Evolutionary conservation across 2,329 filamentous ascomycete genomes (phyloP).

Genomic region (Colletotrichum sp.): DNA sequence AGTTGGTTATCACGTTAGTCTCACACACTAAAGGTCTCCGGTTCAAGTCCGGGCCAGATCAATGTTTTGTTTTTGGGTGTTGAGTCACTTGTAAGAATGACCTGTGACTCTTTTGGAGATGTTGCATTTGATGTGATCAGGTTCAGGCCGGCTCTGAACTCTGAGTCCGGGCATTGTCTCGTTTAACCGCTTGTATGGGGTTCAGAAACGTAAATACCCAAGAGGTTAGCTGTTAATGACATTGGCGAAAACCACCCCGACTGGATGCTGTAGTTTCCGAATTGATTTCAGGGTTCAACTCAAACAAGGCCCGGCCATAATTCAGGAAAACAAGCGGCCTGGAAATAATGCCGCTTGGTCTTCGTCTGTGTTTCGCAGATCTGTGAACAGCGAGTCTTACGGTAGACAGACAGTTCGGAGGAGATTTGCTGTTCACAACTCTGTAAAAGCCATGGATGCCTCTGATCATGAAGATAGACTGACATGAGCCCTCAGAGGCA

Average conservation of each 20-base stretch:
- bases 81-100: neutral
- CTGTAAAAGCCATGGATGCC: rapidly evolving
- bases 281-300: neutral
- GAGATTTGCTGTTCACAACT: neutral
- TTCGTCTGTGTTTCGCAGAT: neutral
- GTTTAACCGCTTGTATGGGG: neutral
- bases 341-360: neutral
- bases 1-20: slow-evolving; percentile 56
- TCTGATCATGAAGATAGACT: neutral
- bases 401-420: no score
- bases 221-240: neutral
- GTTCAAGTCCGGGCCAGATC: slow-evolving; percentile 19
- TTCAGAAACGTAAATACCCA: neutral
- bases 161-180: neutral
- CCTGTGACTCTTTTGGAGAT: neutral
- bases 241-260: neutral
- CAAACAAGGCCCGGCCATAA: rapidly evolving
- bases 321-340: neutral
- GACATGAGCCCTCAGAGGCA: rapidly evolving
- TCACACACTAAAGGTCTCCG: slow-evolving; percentile 36
- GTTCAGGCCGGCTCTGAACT: neutral
- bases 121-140: neutral
- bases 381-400: neutral
- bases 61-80: neutral
- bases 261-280: neutral